Base-by-base conservation (phyloP, 1,284 basidiomycete genomes). In the Irpex lacteus region DNA sequence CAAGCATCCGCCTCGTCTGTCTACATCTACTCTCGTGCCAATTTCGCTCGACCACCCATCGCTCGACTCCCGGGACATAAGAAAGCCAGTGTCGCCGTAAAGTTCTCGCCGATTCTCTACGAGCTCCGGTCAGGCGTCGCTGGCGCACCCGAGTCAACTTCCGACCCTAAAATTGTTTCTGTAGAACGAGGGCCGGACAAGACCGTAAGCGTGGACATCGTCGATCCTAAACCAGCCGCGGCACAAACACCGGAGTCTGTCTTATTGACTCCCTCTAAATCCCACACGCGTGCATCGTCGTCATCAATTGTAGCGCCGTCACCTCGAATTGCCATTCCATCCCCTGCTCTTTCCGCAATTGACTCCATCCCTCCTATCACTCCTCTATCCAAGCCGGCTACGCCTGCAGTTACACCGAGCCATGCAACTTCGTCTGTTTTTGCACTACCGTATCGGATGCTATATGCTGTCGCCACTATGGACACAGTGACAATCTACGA, bases 381-480 rank as follows among this genome's bases (percentile, higher is more conserved):
- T 37, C 65, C 65, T 18, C 50, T 61, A 8, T 66, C 65, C 4
- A 64, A 65, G 15, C 64, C 72, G 0, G 71, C 69, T 26, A 72
- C 68, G 52, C 67, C 67, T 36, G 40, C 63, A 26, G 34, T 59
- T 26, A 62, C 59, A 9, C 68, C 67, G 15, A 67, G 60, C 60
- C 66, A 71, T 7, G 71, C 66, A 6, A 82, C 85, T 1, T 81
- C 81, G 15, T 88, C 90, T 32, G 82, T 98, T 5, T 98, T 99
- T 74, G 88, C 92, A 9, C 77, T 98, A 60, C 94, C 96, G 0
- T 98, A 98, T 75, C 85, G 97, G 56, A 94, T 98, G 90, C 78
- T 98, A 52, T 99, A 94, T 73, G 96, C 98, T 0, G 94, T 99
- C 7, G 94, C 96, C 53, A 98, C 97, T 26, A 98, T 96, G 86